phyloP scores from a whole-genome alignment of 805 yeast genomes.

The Torulaspora microellipsoides region DNA sequence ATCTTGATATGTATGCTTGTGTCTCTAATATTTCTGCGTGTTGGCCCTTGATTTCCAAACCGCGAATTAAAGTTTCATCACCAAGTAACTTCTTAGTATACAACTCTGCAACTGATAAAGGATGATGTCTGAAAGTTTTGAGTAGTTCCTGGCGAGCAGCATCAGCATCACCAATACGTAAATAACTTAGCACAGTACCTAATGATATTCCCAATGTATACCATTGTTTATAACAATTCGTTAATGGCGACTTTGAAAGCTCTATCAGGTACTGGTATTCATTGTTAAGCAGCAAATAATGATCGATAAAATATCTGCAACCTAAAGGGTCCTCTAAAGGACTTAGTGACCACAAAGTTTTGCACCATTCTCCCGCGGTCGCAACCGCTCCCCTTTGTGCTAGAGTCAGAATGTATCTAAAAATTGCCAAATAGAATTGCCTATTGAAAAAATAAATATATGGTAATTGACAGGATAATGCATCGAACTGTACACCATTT shows the following conservation, averaged over 20 bases:
- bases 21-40: conserved; percentile 35
- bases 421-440: conserved; percentile 67
- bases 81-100: conserved; percentile 26
- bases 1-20: conserved; percentile 57
- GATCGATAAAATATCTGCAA: conserved; percentile 76
- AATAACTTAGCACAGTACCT: conserved; percentile 60
- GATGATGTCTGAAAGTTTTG: conserved; percentile 51
- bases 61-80: conserved; percentile 11
- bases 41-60: conserved; percentile 24
- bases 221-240: conserved; percentile 59
- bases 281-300: conserved; percentile 61
- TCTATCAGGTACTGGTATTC: conserved; percentile 60
- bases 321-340: conserved; percentile 85
- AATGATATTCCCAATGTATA: conserved; percentile 66
- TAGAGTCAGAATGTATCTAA: conserved; percentile 63
- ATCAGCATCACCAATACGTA: conserved; percentile 38
- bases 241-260: conserved; percentile 52
- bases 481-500: conserved; percentile 51
- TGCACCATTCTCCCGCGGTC: conserved; percentile 75
- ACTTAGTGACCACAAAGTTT: conserved; percentile 59
- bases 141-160: conserved; percentile 47
- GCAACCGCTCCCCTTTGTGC: conserved; percentile 72
- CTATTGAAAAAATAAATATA: conserved; percentile 71
- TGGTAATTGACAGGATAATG: conserved; percentile 60
- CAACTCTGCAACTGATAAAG: conserved; percentile 41